Base-by-base conservation (phyloP, 257 asterid species). In the Thymus mandschuricus region DNA sequence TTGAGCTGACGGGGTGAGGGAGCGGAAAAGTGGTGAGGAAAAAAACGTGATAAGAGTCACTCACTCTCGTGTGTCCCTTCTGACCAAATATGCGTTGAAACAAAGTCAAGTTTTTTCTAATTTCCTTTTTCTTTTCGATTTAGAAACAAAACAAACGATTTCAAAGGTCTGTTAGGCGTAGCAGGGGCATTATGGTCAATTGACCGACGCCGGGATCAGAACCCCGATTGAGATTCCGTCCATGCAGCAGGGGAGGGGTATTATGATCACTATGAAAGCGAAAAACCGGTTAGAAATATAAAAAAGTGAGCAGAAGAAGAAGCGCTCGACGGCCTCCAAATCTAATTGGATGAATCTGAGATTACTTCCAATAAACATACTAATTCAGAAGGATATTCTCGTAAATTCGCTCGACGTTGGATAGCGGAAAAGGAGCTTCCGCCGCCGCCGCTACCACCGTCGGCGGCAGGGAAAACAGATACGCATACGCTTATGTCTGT, bases 321-420 rank as follows among this genome's bases (percentile, higher is more conserved):
- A 52, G 70, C 68, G 13, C 49, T 49, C 31, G 65, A 60, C 68
- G 74, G 41, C 49, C 73, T 52, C 67, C 61, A 69, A 44, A 38
- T 38, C 6, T 6, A 3, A 38, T 77, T 75, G 76, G 81, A 48
- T 66, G 76, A 68, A 79, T 81, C 83, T 66, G 83, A 21, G 21
- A 76, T 83, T 82, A 76, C 73, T 73, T 79, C 77, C 74, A 70
- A 83, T 40, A 78, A 60, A 74, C 69, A 80, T 71, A 79, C 79
- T 34, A 35, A 55, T 66, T 66, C 4, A 4, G 51, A 0, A 79
- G 88, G 83, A 69, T 75, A 83, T 41, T 77, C 64, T 65, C 59
- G 86, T 82, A 68, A 81, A 66, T 66, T 65, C 66, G 1, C 67
- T 72, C 40, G 82, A 69, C 87, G 81, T 43, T 52, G 64, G 73